Evolutionary conservation across 345 rosid species (phyloP).

Genomic region (Camelina hispida): DNA sequence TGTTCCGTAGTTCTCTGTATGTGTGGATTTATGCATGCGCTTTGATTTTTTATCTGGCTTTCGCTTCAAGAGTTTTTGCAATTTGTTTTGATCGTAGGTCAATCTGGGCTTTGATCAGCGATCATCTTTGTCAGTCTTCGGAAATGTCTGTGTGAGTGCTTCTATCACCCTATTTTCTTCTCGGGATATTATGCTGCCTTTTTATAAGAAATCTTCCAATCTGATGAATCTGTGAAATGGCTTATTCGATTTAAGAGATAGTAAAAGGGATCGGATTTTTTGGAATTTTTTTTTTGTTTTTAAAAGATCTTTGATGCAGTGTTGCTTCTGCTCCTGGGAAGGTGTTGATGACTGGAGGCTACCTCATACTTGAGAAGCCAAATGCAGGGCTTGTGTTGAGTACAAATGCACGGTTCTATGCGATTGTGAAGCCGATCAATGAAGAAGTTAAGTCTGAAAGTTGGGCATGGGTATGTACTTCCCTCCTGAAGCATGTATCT

Average conservation of each 20-base stretch:
- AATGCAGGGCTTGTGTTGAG: constrained; percentile 91
- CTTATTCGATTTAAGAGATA: neutral
- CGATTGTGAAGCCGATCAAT: constrained; percentile 75
- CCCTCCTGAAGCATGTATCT: too few species aligned
- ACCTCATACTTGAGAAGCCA: constrained; percentile 90
- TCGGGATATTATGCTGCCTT: constrained; percentile 12
- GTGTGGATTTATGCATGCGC: constrained; percentile 4
- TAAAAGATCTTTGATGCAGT: constrained; percentile 42
- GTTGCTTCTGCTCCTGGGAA: constrained; percentile 99
- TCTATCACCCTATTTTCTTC: neutral
- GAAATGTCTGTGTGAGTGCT: constrained; percentile 47
- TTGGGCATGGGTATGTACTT: constrained; percentile 97
- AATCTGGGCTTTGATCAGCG: constrained; percentile 34
- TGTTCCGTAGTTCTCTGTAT: neutral
- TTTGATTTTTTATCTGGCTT: constrained; percentile 18
- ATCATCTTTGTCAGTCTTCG: constrained; percentile 27
- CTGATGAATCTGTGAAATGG: constrained; percentile 15
- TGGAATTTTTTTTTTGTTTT: neutral
- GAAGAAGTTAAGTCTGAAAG: constrained; percentile 72
- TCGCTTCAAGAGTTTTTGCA: constrained; percentile 4
- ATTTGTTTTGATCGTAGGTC: constrained; percentile 42
- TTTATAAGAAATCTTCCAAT: constrained; percentile 18
- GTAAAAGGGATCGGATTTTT: constrained; percentile 8
- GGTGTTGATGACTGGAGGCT: constrained; percentile 95
- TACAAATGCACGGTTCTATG: constrained; percentile 92